Conservation (phyloP, 192 early-diverging fungal genomes). For the Coemansia sp. region DNA sequence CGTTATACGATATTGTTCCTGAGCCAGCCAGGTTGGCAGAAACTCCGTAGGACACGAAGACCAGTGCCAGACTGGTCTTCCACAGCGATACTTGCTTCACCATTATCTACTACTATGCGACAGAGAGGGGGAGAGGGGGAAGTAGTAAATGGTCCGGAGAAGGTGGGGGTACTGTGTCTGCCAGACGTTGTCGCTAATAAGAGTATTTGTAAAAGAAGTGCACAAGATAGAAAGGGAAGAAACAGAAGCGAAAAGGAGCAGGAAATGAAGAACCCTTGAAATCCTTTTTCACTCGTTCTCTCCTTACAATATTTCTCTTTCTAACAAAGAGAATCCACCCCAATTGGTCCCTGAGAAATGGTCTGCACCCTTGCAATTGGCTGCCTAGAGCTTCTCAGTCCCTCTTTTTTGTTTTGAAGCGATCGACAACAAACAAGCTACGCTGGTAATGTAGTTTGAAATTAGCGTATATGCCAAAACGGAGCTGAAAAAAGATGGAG, state of each 20-base stretch:
- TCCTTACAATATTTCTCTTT: background rate
- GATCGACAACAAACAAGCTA: no score
- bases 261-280: background rate
- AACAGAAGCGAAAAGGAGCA: no score
- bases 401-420: slow-evolving; percentile 1
- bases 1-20: slow-evolving; percentile 47
- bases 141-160: no score
- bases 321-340: background rate
- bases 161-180: no score
- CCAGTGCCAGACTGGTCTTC: slow-evolving; percentile 10
- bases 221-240: no score
- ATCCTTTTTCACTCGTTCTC: background rate
- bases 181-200: no score
- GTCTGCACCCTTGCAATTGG: background rate
- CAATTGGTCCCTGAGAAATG: background rate
- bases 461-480: no score
- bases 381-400: background rate
- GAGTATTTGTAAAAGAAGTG: no score
- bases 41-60: background rate
- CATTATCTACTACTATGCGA: background rate
- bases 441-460: no score
- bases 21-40: slow-evolving; percentile 35
- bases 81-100: background rate
- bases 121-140: background rate
- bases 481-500: no score